These are phyloP conservation scores for Tetrapisispora iriomotensis DNA, from an alignment of 805 yeast genomes.

Conservation along the genomic window DNA sequence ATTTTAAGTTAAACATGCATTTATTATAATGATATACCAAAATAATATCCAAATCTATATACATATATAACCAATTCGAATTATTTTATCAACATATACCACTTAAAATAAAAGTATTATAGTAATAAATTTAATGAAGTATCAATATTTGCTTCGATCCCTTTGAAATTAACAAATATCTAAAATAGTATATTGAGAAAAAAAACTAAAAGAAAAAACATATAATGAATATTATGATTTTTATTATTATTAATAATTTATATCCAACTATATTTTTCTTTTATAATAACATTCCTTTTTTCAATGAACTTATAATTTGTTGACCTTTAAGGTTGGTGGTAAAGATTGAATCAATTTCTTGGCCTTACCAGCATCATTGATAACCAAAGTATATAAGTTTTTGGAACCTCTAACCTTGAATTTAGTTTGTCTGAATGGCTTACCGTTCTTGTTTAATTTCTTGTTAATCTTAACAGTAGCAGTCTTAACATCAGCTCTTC, in stretches of 20 bases:
- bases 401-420: slow-evolving; percentile 98
- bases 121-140: no score
- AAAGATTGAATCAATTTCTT: slow-evolving; percentile 94
- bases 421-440: slow-evolving; percentile 86
- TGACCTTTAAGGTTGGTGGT: slow-evolving; percentile 84
- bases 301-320: slow-evolving; percentile 34
- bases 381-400: slow-evolving; percentile 89
- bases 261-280: no score
- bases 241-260: no score
- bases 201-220: no score
- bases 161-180: no score
- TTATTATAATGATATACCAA: slow-evolving; percentile 8
- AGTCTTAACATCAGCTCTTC: slow-evolving; percentile 88
- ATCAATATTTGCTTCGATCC: no score
- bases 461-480: slow-evolving; percentile 93
- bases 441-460: slow-evolving; percentile 71
- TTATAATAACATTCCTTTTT: no score
- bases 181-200: no score
- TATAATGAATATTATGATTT: no score
- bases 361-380: slow-evolving; percentile 93
- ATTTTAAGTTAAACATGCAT: slow-evolving; percentile 12
- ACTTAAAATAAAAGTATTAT: neutral
- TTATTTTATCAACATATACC: neutral
- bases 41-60: slow-evolving; percentile 3
- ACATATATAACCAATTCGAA: slow-evolving; percentile 1